Conservation (phyloP, 768 basidiomycete species). For the Leccinum variicolor region DNA sequence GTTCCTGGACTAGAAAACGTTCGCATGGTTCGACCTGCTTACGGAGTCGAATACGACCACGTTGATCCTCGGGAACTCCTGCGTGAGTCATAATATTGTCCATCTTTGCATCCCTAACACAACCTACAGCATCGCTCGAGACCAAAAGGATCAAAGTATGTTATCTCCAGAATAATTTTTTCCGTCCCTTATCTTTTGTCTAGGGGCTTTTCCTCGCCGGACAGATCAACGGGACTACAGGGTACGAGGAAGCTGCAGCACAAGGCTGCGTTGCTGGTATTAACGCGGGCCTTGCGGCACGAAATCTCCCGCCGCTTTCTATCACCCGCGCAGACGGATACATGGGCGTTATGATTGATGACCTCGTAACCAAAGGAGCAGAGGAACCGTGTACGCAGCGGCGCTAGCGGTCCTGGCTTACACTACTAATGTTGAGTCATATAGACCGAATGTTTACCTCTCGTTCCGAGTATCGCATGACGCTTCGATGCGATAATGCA, state of each 20-base stretch:
- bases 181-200: neutral
- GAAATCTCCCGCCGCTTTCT: constrained; percentile 50
- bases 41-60: constrained; percentile 92
- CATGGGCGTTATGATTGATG: constrained; percentile 90
- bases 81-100: constrained; percentile 42
- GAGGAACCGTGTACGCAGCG: constrained; percentile 76
- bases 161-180: neutral
- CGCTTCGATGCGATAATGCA: constrained; percentile 85
- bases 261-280: constrained; percentile 88
- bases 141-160: constrained; percentile 75
- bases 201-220: constrained; percentile 86
- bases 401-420: neutral
- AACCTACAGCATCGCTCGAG: constrained; percentile 65
- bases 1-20: constrained; percentile 84
- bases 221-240: constrained; percentile 91
- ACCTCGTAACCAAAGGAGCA: constrained; percentile 82
- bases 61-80: constrained; percentile 80
- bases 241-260: constrained; percentile 92
- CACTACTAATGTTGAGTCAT: constrained; percentile 7
- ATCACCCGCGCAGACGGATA: constrained; percentile 85
- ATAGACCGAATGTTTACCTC: constrained; percentile 95
- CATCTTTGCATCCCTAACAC: neutral
- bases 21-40: constrained; percentile 79
- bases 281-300: constrained; percentile 76
- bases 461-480: constrained; percentile 87